Conservation (phyloP, 1,284 basidiomycete genomes). For the Ganoderma multipileum region DNA sequence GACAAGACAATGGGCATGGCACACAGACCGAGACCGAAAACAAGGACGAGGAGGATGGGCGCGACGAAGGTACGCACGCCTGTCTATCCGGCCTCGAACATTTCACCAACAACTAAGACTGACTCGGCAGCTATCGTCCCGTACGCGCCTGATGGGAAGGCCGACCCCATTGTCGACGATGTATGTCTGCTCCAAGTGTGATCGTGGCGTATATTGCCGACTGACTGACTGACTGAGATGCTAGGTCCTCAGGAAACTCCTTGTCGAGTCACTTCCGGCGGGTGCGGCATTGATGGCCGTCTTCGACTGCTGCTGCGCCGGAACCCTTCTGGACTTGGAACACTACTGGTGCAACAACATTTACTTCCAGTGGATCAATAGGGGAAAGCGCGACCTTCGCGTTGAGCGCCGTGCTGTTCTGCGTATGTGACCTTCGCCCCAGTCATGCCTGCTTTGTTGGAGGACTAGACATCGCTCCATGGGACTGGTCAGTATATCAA, state of each 20-base stretch:
- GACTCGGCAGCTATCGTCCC: conserved; percentile 1
- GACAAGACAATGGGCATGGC: conserved; percentile 21
- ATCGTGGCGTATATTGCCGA: too few species aligned
- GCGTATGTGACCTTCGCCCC: background rate
- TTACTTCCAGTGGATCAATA: conserved; percentile 53
- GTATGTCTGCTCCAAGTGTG: conserved; percentile 32
- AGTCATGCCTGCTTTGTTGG: background rate
- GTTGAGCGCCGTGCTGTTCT: background rate
- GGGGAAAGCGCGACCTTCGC: conserved; percentile 40
- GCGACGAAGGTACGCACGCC: conserved; percentile 43
- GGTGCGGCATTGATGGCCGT: conserved; percentile 50
- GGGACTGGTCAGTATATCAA: background rate
- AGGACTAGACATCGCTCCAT: background rate
- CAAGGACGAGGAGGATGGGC: conserved; percentile 21
- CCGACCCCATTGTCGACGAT: conserved; percentile 41
- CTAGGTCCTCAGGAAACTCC: conserved; percentile 38
- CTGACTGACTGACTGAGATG: conserved; percentile 35
- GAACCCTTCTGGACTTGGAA: conserved; percentile 50
- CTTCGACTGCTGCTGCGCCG: conserved; percentile 55
- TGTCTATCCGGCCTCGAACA: background rate
- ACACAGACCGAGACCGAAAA: conserved; percentile 7
- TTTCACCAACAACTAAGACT: conserved; percentile 18
- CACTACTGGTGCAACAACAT: conserved; percentile 52
- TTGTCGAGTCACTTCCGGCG: conserved; percentile 48
- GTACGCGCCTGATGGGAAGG: conserved; percentile 22